phyloP scores from a whole-genome alignment of 2,329 filamentous ascomycete genomes.

The Monosporascus sp. region DNA sequence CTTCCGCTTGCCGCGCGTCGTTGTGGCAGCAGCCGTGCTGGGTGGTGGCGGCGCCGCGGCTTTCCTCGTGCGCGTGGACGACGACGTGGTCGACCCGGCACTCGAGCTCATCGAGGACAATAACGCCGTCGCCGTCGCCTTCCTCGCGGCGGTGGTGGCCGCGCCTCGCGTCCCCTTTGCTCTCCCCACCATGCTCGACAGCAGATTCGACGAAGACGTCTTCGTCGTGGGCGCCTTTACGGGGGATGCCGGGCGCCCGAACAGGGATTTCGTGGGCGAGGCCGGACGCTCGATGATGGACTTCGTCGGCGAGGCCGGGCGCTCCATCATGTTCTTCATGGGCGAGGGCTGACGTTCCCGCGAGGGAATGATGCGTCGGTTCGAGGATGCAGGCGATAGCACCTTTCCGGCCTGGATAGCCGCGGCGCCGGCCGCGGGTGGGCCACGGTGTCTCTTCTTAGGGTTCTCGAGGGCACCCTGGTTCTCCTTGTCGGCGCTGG shows the following conservation, averaged over 20 bases:
- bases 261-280: conserved; percentile 55
- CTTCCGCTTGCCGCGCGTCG: conserved; percentile 46
- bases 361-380: conserved; percentile 60
- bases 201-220: conserved; percentile 32
- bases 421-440: conserved; percentile 33
- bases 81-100: conserved; percentile 22
- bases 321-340: conserved; percentile 50
- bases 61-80: conserved; percentile 29
- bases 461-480: conserved; percentile 56
- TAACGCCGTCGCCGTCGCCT: conserved; percentile 39
- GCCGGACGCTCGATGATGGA: conserved; percentile 48
- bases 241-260: conserved; percentile 31
- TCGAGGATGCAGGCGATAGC: conserved; percentile 77
- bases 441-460: conserved; percentile 59
- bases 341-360: conserved; percentile 45
- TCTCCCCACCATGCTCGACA: conserved; percentile 56
- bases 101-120: conserved; percentile 39
- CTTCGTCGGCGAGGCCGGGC: conserved; percentile 60
- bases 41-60: conserved; percentile 33
- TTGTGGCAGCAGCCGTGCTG: conserved; percentile 29
- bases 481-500: conserved; percentile 73
- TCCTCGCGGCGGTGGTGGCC: conserved; percentile 39
- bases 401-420: conserved; percentile 51
- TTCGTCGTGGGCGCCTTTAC: conserved; percentile 35
- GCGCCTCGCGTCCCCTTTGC: conserved; percentile 47